Base-by-base conservation (phyloP, 768 basidiomycete species). In the Mycena metata region DNA sequence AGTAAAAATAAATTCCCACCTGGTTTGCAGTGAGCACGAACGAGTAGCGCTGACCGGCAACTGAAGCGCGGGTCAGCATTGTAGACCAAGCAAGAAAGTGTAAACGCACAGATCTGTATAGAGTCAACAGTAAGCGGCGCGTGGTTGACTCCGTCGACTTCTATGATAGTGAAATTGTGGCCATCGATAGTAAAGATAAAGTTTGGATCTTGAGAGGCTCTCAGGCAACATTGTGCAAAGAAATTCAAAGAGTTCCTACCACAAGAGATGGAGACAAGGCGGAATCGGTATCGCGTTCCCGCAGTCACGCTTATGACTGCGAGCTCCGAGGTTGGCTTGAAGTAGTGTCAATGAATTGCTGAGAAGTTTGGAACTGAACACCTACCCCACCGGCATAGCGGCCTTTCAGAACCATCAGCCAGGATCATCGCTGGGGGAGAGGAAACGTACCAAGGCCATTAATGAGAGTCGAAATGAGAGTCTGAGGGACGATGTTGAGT, bases 161-260 rank as follows among this genome's bases (percentile, higher is more conserved):
- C 45, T 45, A 89, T 88, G 59, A 89, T 77, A 6, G 84, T 87
- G 79, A 88, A 71, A 5, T 74, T 74, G 63, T 88, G 86, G 12
- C 79, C 77, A 68, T 86, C 83, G 39, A 88, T 83, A 19, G 58
- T 56, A 36, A 69, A 64, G 35, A 74, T 76, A 73, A 79, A 86
- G 49, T 75, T 76, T 21, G 78, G 73, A 59, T 76, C 68, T 69
- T 24, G 7, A 36, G 21, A 30, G 36, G n/a, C n/a, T 33, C 17
- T 19, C 21, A 6, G 15, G 59, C 10, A 55, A n/a, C 6, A 17
- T 2, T 19, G 23, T 3, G 4, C 17, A 12, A 30, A 21, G 10
- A 30, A 41, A 35, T 7, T 2, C 13, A 5, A 19, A 26, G 15
- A 21, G 10, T 24, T n/a, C 62, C 26, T n/a, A 59, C 68, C 78